These are phyloP conservation scores for Chytriomyces confervae DNA, from an alignment of 192 early-diverging fungal genomes.

Conservation along the genomic window DNA sequence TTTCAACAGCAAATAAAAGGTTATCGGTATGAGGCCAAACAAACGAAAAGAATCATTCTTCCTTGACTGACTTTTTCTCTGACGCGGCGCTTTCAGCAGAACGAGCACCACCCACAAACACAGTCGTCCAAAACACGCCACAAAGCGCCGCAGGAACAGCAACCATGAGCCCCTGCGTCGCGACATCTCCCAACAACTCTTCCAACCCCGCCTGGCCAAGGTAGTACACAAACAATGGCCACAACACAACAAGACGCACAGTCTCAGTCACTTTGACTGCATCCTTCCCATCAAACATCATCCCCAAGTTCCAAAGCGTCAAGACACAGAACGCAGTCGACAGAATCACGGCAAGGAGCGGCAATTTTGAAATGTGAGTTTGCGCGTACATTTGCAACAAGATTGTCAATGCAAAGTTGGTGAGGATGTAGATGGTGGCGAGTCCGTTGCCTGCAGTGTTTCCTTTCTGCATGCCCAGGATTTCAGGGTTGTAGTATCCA, in stretches of 20 bases:
- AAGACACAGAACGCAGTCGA: conserved; percentile 1
- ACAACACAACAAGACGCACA: background rate
- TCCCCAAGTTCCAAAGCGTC: background rate
- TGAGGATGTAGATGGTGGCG: background rate
- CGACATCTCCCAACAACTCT: background rate
- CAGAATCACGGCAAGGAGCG: background rate
- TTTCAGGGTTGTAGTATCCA: conserved; percentile 18
- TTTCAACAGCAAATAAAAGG: too few relatives aligned
- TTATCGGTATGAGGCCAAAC: too few relatives aligned
- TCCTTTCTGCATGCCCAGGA: background rate
- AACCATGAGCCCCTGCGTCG: background rate
- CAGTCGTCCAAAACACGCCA: background rate
- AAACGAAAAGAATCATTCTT: too few relatives aligned
- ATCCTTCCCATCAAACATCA: background rate
- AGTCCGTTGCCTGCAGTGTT: background rate
- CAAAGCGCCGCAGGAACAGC: background rate
- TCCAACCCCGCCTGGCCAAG: background rate
- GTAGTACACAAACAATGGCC: conserved; percentile 8
- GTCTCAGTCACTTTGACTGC: background rate
- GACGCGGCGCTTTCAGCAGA: background rate
- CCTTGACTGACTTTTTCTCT: background rate
- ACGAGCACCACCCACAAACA: background rate
- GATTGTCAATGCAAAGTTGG: background rate
- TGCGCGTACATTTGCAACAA: conserved; percentile 9
- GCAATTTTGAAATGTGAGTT: background rate